Evolutionary conservation across 805 yeast species (phyloP).

Genomic region (Wickerhamiella allomyrinae): DNA sequence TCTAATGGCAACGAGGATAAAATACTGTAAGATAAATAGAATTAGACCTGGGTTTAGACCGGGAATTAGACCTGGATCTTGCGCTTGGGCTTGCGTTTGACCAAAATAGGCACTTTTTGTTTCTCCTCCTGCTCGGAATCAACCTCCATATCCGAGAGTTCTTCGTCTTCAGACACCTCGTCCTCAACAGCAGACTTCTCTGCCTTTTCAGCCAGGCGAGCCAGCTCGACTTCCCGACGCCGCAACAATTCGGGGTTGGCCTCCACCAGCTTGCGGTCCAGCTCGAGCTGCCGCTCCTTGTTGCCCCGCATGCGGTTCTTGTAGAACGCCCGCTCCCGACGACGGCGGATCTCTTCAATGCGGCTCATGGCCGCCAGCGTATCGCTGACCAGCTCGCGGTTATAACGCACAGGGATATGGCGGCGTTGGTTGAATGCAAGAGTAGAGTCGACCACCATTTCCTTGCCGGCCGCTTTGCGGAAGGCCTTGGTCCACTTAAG

Average conservation of each 20-base stretch:
- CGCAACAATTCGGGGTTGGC: conserved; percentile 76
- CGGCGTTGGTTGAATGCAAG: conserved; percentile 94
- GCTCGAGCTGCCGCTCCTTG: conserved; percentile 68
- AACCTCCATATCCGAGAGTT: conserved; percentile 34
- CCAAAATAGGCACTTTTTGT: conserved; percentile 37
- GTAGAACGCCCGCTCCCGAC: conserved; percentile 96
- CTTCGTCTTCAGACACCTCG: conserved; percentile 31
- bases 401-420: conserved; percentile 94
- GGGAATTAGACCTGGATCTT: conserved; percentile 22
- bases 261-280: conserved; percentile 81
- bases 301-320: conserved; percentile 99
- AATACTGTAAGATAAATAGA: neutral
- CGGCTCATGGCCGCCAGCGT: conserved; percentile 92
- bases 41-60: too few species aligned
- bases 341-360: conserved; percentile 88
- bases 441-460: conserved; percentile 92
- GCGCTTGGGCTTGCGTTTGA: conserved; percentile 49
- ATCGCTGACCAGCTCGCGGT: conserved; percentile 88
- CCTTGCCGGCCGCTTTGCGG: conserved; percentile 98
- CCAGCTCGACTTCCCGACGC: conserved; percentile 86
- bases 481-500: conserved; percentile 98
- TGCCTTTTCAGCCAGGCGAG: conserved; percentile 50
- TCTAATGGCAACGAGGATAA: neutral
- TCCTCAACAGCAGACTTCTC: conserved; percentile 29
- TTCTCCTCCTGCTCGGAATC: conserved; percentile 29